Base-by-base conservation (phyloP, 768 basidiomycete species). In the Russula sp. region DNA sequence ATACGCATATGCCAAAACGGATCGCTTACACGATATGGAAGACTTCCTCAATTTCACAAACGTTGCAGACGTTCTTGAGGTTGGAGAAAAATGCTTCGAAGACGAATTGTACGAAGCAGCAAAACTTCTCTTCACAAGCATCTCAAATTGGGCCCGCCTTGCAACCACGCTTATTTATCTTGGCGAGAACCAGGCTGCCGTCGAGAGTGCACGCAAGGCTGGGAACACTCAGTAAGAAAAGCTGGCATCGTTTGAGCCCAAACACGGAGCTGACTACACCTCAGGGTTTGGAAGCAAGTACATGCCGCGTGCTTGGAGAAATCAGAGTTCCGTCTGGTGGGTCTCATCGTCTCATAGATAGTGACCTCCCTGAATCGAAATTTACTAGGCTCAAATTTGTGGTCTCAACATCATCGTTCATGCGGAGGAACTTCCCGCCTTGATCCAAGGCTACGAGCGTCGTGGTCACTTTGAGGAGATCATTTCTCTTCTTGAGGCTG, bases 51-150 rank as follows among this genome's bases (percentile, higher is more conserved):
- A 82, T 27, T 96, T 98, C 91, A 99, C 97, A 49, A 99, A 99
- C 68, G 97, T 99, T 52, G 97, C 97, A 6, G 97, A 99, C 71
- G 80, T 98, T 55, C 81, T 99, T 22, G 91, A 92, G 68, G 97
- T 98, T 58, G 97, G 97, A 74, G 97, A 99, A 80, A 98, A 98
- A 75, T 98, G 95, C 72, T 99, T 99, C 78, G 93, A 98, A 71
- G 97, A 98, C 64, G 93, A 94, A 71, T 80, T 99, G 34, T 99
- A 98, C 75, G 94, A 98, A 70, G 97, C 97, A 53, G 90, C 96
- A 37, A 97, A 96, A 77, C 75, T 99, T 5, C 79, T 99, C 52
- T 99, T 99, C 80, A 84, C 85, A 44, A 95, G 94, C 76, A 99
- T 99, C 70, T 96, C 94, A 1, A 99, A 99, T 77, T 99, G 95